A percentile compares a stretch with the other conserved stretches of the same genome.
Conservation (phyloP, 2,329 filamentous ascomycete genomes). For the Capronia coronata region DNA sequence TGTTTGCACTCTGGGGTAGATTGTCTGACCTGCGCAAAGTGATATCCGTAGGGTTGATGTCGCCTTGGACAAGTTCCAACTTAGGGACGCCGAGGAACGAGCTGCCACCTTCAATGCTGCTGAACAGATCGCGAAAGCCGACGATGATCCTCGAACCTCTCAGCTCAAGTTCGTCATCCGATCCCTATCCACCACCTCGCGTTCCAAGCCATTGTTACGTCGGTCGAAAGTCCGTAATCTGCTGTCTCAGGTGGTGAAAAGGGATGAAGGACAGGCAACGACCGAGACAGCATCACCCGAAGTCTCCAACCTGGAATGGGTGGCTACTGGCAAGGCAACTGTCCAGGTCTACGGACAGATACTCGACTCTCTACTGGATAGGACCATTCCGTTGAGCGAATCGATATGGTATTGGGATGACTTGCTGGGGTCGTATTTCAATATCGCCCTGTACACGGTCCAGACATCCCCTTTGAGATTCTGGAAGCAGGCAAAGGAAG, state of each 20-base stretch:
- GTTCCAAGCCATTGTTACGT: slow-evolving; percentile 57
- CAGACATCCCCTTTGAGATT: slow-evolving; percentile 76
- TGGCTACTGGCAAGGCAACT: slow-evolving; percentile 82
- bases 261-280: slow-evolving; percentile 28
- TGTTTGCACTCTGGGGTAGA: neutral
- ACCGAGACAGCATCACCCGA: slow-evolving; percentile 31
- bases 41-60: slow-evolving; percentile 53
- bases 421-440: slow-evolving; percentile 68
- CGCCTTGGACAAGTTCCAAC: slow-evolving; percentile 53
- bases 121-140: slow-evolving; percentile 10
- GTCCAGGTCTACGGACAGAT: slow-evolving; percentile 72
- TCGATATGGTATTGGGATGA: slow-evolving; percentile 97
- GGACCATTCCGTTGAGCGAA: slow-evolving; percentile 58
- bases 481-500: slow-evolving; percentile 63
- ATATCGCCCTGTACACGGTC: slow-evolving; percentile 73
- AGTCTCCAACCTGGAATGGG: slow-evolving; percentile 73
- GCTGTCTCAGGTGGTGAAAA: slow-evolving; percentile 52
- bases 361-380: slow-evolving; percentile 18
- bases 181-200: slow-evolving; percentile 62
- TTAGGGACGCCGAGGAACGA: slow-evolving; percentile 33
- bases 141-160: slow-evolving; percentile 30
- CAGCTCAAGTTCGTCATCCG: slow-evolving; percentile 61
- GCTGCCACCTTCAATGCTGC: slow-evolving; percentile 6
- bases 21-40: slow-evolving; percentile 32
- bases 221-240: slow-evolving; percentile 55